Conservation (phyloP, 306 rosid species). For the Castanea sativa region DNA sequence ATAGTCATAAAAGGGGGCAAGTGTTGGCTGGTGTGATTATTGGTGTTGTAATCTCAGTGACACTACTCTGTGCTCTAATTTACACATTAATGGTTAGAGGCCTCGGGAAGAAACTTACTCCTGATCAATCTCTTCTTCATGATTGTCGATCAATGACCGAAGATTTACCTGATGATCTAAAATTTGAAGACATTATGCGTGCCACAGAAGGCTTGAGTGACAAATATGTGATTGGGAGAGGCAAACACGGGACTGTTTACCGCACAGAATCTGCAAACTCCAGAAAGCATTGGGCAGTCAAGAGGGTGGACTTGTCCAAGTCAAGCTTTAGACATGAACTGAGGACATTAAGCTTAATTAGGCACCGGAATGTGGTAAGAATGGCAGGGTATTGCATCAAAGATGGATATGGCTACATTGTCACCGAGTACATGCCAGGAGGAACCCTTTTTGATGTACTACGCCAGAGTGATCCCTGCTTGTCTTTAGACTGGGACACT, state of each 20-base stretch:
- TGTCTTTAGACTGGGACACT: conserved; percentile 12
- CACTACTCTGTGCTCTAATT: conserved; percentile 11
- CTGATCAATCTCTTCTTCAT: conserved; percentile 9
- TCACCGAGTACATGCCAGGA: conserved; percentile 14
- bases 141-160: conserved; percentile 7
- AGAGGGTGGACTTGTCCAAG: conserved; percentile 16
- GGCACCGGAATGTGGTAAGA: conserved; percentile 21
- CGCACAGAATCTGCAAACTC: neutral
- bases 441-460: conserved; percentile 19
- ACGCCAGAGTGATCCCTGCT: neutral
- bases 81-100: conserved; percentile 6
- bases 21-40: conserved; percentile 7
- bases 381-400: conserved; percentile 18
- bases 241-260: conserved; percentile 20
- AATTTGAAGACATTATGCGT: conserved; percentile 15
- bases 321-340: conserved; percentile 5
- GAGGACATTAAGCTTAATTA: conserved; percentile 12
- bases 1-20: neutral
- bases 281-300: conserved; percentile 16
- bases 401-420: conserved; percentile 10
- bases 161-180: conserved; percentile 7
- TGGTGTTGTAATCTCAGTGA: conserved; percentile 22
- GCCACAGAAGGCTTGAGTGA: conserved; percentile 9
- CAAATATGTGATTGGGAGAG: conserved; percentile 19
- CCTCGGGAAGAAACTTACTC: conserved; percentile 6